These are phyloP conservation scores for Ustilago tritici DNA, from an alignment of 1,284 basidiomycete genomes.

Conservation along the genomic window DNA sequence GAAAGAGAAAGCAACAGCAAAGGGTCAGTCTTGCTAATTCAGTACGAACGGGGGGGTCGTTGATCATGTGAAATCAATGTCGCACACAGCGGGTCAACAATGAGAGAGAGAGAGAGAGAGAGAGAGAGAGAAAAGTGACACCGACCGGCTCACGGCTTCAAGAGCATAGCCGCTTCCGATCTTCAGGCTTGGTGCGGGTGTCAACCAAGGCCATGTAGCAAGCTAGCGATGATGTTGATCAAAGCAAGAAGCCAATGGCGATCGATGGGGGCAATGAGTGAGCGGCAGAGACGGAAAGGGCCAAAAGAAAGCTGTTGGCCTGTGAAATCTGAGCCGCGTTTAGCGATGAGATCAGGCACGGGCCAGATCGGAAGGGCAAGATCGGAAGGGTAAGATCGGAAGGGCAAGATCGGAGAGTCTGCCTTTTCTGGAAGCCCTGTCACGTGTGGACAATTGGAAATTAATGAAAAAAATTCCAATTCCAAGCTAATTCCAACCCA, in stretches of 20 bases:
- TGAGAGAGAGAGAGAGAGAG: background rate
- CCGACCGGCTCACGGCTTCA: slow-evolving; percentile 10
- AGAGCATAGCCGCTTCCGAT: slow-evolving; percentile 14
- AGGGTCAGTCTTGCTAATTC: slow-evolving; percentile 8
- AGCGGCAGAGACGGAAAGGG: background rate
- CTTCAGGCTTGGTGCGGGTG: slow-evolving; percentile 11
- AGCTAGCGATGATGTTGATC: background rate
- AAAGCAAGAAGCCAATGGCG: background rate
- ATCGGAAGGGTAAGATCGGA: too few species aligned
- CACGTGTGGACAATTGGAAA: too few species aligned
- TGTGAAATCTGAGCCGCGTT: slow-evolving; percentile 8
- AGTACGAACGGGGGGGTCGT: background rate
- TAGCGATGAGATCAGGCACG: background rate
- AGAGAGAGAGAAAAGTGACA: background rate
- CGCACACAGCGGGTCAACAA: background rate
- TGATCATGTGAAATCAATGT: slow-evolving; percentile 15
- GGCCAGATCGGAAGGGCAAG: slow-evolving; percentile 30
- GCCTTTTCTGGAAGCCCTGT: background rate
- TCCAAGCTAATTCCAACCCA: too few species aligned
- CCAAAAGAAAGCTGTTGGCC: background rate
- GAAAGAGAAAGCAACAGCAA: background rate
- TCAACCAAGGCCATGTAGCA: background rate
- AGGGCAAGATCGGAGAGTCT: too few species aligned
- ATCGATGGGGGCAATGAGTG: background rate
- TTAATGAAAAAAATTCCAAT: too few species aligned